phyloP scores from a whole-genome alignment of 495 filamentous ascomycete genomes.

The Tuber borchii region DNA sequence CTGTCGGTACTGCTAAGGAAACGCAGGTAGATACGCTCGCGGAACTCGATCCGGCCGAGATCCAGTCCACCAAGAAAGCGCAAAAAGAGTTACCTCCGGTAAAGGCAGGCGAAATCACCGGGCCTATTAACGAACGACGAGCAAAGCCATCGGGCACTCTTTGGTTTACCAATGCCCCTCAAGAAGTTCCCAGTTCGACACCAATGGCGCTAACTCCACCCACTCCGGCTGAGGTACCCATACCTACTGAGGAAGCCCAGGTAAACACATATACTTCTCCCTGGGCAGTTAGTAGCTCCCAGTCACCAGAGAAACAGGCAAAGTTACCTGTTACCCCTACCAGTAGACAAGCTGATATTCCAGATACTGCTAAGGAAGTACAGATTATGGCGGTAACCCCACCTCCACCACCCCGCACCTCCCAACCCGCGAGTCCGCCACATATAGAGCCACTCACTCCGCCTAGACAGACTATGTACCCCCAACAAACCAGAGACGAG shows the following conservation, averaged over 20 bases:
- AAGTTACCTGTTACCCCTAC: not conserved
- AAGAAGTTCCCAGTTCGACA: not conserved
- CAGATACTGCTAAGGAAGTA: not conserved
- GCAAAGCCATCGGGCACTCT: not conserved
- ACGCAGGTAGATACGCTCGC: not conserved
- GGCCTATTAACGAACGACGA: not conserved
- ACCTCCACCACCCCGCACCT: not conserved
- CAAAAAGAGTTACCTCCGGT: not conserved
- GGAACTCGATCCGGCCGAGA: not conserved
- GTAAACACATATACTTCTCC: not conserved
- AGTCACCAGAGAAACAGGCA: not conserved
- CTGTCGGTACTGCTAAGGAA: not conserved
- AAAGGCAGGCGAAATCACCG: not conserved
- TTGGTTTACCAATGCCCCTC: not conserved
- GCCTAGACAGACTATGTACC: not conserved
- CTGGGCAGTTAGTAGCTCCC: not conserved
- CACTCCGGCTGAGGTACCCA: not conserved
- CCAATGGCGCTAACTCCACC: not conserved
- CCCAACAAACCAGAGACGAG: not conserved
- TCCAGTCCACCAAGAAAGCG: not conserved
- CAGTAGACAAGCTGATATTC: conserved; percentile 1
- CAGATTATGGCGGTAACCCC: not conserved
- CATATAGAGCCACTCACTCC: not conserved
- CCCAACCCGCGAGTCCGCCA: not conserved
- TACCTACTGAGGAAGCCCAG: not conserved